phyloP scores from a whole-genome alignment of 768 basidiomycete genomes.

The Leccinum fibrillosum region DNA sequence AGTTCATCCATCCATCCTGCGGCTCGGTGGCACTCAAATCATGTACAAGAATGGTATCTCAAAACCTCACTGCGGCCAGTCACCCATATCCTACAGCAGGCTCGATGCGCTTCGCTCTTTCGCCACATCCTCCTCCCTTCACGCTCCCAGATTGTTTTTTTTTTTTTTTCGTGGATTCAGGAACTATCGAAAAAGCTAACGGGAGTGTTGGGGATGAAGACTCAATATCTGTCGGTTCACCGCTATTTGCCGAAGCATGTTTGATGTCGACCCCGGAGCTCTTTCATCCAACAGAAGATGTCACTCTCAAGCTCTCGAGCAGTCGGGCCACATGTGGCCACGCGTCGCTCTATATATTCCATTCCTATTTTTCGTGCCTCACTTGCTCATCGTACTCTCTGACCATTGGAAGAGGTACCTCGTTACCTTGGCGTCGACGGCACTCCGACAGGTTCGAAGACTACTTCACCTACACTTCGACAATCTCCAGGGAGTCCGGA shows the following conservation, averaged over 20 bases:
- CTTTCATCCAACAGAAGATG: constrained; percentile 17
- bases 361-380: too few species aligned
- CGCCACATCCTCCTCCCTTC: too few species aligned
- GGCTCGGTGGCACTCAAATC: constrained; percentile 99
- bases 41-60: constrained; percentile 99
- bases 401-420: too few species aligned
- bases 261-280: neutral
- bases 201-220: neutral
- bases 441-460: too few species aligned
- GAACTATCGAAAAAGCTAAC: neutral
- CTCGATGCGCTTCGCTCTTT: too few species aligned
- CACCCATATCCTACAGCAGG: constrained; percentile 73
- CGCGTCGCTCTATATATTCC: too few species aligned
- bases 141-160: too few species aligned
- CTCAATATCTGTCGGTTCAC: neutral
- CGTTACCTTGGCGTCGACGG: too few species aligned
- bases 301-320: neutral
- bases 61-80: constrained; percentile 86
- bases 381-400: too few species aligned
- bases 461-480: too few species aligned
- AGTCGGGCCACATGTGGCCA: too few species aligned
- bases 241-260: neutral
- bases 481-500: too few species aligned
- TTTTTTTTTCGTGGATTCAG: neutral
- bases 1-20: constrained; percentile 97